Percentiles rank a stretch among this genome's conserved stretches.
Conservation (phyloP, 768 basidiomycete genomes). For the Suillus hirtellus region DNA sequence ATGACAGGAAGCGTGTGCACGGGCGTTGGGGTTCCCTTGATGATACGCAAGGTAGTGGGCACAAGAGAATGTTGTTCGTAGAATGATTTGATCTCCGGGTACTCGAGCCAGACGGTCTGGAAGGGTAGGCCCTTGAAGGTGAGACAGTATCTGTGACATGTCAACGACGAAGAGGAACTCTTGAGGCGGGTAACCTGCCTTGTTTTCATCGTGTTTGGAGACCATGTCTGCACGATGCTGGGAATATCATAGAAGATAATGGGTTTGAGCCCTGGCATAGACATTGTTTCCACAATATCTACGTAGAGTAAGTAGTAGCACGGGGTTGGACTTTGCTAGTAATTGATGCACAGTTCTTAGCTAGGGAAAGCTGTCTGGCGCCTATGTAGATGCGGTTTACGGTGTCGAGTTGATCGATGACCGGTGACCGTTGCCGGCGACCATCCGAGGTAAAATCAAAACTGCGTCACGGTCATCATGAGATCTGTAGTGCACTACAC, state of each 20-base stretch:
- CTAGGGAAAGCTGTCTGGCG: background rate
- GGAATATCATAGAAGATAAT: constrained; percentile 40
- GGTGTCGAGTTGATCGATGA: no score
- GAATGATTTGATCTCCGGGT: constrained; percentile 44
- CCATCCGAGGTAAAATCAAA: no score
- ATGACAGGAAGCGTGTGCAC: constrained; percentile 50
- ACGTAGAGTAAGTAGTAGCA: background rate
- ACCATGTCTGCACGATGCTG: constrained; percentile 34
- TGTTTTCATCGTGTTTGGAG: constrained; percentile 39
- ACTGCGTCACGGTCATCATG: no score
- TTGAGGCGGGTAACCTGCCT: constrained; percentile 24
- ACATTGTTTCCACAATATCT: constrained; percentile 12
- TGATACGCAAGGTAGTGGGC: constrained; percentile 5
- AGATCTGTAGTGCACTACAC: no score
- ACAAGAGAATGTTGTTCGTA: constrained; percentile 32
- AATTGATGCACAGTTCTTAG: background rate
- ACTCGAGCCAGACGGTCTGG: constrained; percentile 53
- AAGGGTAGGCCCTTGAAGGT: constrained; percentile 37
- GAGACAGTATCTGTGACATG: background rate
- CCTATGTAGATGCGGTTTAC: background rate
- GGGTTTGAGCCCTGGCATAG: constrained; percentile 15
- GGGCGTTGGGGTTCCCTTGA: constrained; percentile 28
- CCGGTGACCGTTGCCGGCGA: no score
- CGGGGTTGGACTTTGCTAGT: background rate
- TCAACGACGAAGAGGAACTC: background rate